These are phyloP conservation scores for Adansonia grandidieri DNA, from an alignment of 441 rosid species.

Conservation along the genomic window DNA sequence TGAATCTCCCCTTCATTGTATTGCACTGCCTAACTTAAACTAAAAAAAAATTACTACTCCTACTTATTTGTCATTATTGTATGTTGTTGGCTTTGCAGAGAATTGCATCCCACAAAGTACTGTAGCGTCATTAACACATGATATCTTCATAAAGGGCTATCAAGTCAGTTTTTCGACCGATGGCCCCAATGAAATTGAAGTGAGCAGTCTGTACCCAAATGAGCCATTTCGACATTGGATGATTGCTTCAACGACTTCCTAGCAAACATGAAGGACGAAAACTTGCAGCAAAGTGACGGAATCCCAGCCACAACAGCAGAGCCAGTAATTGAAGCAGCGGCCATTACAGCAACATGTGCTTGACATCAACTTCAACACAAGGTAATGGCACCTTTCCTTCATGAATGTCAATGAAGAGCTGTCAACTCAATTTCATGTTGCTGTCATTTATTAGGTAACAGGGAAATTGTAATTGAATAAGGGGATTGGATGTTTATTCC, in stretches of 20 bases:
- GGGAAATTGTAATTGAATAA: slow-evolving; percentile 14
- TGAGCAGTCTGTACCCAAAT: slow-evolving; percentile 41
- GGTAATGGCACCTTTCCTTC: not conserved
- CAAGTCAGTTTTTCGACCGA: slow-evolving; percentile 42
- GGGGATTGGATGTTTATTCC: not conserved
- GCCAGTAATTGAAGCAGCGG: slow-evolving; percentile 36
- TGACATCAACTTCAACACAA: slow-evolving; percentile 2
- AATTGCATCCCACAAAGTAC: slow-evolving; percentile 43
- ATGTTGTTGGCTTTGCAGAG: slow-evolving; percentile 32
- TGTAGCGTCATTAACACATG: slow-evolving; percentile 56
- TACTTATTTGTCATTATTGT: not conserved
- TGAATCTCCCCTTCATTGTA: not conserved
- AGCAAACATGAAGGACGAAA: slow-evolving; percentile 31
- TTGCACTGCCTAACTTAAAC: not conserved
- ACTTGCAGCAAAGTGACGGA: slow-evolving; percentile 17
- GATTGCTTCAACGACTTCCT: slow-evolving; percentile 47
- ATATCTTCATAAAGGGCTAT: slow-evolving; percentile 55
- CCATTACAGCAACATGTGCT: slow-evolving; percentile 42
- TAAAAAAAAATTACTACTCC: too few species aligned
- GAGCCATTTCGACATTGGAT: slow-evolving; percentile 43
- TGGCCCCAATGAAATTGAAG: slow-evolving; percentile 35
- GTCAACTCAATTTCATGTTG: not conserved
- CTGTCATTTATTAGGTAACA: not conserved
- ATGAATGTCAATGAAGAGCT: not conserved
- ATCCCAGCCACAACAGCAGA: slow-evolving; percentile 18